These are phyloP conservation scores for Cyclanthera cordifolia DNA, from an alignment of 306 rosid species.

Conservation along the genomic window DNA sequence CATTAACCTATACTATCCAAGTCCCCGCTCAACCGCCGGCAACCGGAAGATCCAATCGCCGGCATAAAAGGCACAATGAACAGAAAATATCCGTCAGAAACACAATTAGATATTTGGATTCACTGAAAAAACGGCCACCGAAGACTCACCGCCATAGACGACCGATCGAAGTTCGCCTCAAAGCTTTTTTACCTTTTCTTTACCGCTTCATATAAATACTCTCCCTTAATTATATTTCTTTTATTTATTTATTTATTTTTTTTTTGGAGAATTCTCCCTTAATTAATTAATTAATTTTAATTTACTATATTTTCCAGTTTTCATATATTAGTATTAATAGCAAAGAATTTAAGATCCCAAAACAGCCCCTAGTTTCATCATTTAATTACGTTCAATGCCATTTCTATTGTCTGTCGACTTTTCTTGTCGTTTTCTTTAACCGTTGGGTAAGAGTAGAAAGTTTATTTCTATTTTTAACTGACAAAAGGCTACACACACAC, in stretches of 20 bases:
- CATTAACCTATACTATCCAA: background rate
- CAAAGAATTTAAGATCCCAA: background rate
- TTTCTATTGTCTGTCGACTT: background rate
- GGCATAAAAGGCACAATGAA: background rate
- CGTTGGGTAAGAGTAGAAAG: conserved; percentile 4
- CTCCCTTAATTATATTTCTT: background rate
- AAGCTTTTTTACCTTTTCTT: background rate
- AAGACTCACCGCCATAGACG: conserved; percentile 11
- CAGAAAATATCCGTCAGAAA: background rate
- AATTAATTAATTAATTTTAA: background rate
- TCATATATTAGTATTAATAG: background rate
- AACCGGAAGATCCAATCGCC: conserved; percentile 8
- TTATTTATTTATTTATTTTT: too few relatives aligned
- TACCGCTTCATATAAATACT: conserved; percentile 2
- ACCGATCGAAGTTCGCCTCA: conserved; percentile 2
- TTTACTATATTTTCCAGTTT: background rate
- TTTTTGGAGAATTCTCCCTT: too few relatives aligned
- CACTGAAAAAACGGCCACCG: background rate
- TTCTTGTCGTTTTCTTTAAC: background rate
- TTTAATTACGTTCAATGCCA: background rate
- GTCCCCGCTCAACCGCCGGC: background rate
- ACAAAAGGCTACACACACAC: background rate
- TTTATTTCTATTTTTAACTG: background rate
- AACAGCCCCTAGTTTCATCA: background rate
- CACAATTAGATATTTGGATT: background rate